Conservation (phyloP, 495 filamentous ascomycete species). For the Tuber microsphaerosporum region DNA sequence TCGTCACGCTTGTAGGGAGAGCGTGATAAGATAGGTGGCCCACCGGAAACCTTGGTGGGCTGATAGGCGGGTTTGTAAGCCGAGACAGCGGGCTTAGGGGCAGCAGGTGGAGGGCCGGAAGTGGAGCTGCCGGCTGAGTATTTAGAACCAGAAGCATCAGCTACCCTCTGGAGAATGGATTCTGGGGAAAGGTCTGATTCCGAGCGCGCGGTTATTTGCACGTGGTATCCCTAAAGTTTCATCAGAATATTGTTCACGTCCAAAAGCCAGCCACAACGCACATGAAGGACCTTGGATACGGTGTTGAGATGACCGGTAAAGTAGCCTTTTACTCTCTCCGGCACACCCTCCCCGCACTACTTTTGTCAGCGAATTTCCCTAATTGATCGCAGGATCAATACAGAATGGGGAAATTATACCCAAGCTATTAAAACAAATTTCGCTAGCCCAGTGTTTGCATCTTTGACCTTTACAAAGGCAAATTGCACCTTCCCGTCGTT, state of each 20-base stretch:
- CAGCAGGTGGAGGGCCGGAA: conserved; percentile 48
- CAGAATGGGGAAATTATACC: conserved; percentile 44
- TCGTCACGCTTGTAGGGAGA: conserved; percentile 55
- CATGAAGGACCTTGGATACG: conserved; percentile 82
- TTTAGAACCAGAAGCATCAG: conserved; percentile 90
- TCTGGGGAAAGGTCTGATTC: conserved; percentile 81
- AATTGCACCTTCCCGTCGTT: conserved; percentile 95
- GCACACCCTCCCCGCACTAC: conserved; percentile 89
- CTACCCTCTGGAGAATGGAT: conserved; percentile 83
- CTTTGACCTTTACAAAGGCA: conserved; percentile 91
- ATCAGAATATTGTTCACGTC: background rate
- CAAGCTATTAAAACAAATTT: conserved; percentile 92
- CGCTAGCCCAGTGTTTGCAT: conserved; percentile 81
- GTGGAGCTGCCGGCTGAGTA: conserved; percentile 58
- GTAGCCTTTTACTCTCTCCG: conserved; percentile 93
- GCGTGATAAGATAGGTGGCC: conserved; percentile 48
- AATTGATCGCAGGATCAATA: background rate
- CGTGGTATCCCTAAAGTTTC: conserved; percentile 70
- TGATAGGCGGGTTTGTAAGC: conserved; percentile 85
- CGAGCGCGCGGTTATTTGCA: conserved; percentile 90
- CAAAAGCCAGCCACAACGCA: conserved; percentile 43
- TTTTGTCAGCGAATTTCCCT: conserved; percentile 14
- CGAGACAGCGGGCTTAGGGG: conserved; percentile 57
- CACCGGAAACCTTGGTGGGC: conserved; percentile 62
- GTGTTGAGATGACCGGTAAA: conserved; percentile 88